phyloP scores from a whole-genome alignment of 2,329 filamentous ascomycete genomes.

The Sordariomycetes sp. region DNA sequence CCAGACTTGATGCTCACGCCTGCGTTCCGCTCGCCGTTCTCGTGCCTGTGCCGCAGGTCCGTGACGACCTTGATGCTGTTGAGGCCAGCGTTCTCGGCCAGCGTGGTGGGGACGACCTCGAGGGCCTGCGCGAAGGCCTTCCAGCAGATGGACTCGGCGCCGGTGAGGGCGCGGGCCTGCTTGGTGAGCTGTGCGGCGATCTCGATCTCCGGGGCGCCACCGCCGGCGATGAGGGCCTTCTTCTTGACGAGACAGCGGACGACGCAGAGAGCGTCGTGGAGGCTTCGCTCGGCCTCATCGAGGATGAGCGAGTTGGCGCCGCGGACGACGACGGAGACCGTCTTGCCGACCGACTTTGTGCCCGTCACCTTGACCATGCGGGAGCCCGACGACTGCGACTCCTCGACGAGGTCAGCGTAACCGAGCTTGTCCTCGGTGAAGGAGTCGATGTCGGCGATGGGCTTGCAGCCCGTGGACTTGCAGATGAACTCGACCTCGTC shows the following conservation, averaged over 20 bases:
- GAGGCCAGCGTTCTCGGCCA: slow-evolving; percentile 92
- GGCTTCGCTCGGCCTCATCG: slow-evolving; percentile 89
- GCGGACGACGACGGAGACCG: slow-evolving; percentile 85
- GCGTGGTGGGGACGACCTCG: slow-evolving; percentile 90
- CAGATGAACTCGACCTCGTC: slow-evolving; percentile 99
- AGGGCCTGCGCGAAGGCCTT: slow-evolving; percentile 97
- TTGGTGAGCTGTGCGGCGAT: slow-evolving; percentile 78
- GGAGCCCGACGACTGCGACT: slow-evolving; percentile 74
- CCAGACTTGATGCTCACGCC: slow-evolving; percentile 97
- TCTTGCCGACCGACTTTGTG: slow-evolving; percentile 72
- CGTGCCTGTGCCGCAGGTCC: slow-evolving; percentile 85
- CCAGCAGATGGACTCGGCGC: slow-evolving; percentile 96
- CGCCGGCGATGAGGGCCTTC: slow-evolving; percentile 95
- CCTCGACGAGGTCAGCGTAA: slow-evolving; percentile 84
- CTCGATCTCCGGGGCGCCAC: slow-evolving; percentile 92
- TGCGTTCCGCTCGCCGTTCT: slow-evolving; percentile 87
- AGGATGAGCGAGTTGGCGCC: slow-evolving; percentile 90
- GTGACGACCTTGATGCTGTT: slow-evolving; percentile 99
- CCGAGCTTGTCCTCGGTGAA: slow-evolving; percentile 98
- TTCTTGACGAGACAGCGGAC: slow-evolving; percentile 98
- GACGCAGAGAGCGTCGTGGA: slow-evolving; percentile 96
- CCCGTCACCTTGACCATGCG: slow-evolving; percentile 93
- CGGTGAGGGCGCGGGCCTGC: slow-evolving; percentile 69
- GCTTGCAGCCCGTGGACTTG: slow-evolving; percentile 98
- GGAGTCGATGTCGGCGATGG: slow-evolving; percentile 94